Evolutionary conservation across 2,329 filamentous ascomycete genomes (phyloP), one percentile per base, ranked within the genome.

Genomic region (Cordyceps fumosorosea): DNA sequence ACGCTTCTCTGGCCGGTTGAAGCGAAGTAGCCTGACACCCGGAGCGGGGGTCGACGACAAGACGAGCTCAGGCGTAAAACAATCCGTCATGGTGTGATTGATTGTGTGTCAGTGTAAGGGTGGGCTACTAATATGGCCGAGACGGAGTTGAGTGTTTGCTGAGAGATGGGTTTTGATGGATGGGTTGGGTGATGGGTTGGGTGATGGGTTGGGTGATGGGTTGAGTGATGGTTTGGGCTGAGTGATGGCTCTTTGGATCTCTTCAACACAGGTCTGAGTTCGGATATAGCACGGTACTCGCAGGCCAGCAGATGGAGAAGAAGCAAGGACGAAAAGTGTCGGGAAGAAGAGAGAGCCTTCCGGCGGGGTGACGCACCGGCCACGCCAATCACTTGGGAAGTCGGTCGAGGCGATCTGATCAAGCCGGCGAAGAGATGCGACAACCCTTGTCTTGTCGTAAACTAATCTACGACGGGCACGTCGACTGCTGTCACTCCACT

Each of bases 1-100:
- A 65, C 80, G 76, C 68, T 84, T 83, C 37, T 76, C 74, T 1
- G 80, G 82, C 3, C 82, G 77, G 71, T 82, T 81, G 62, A 83
- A 69, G 8, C 76, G 75, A 59, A 84, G 65, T 10, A 82, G 67
- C 10, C 80, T 73, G 14, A 83, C 74, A 29, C 71, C 73, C 14
- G 68, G 65, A n/a, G 59, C 57, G n/a, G 70, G 64, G 20, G 68
- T 66, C 26, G 69, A 68, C 29, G 67, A 65, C 14, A 68, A 62
- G 8, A 70, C 62, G 26, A 64, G 37, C 16, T 32, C n/a, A 16
- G 52, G 11, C 11, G 54, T 32, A 24, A 48, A 10, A 6, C 20
- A 29, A 42, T 40, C 11, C 44, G 50, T 5, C 62, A 63, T 63
- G 44, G 3, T 63, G 7, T 45, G 26, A 29, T 12, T 44, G 22